phyloP scores from a whole-genome alignment of 768 basidiomycete genomes.

The Boletus sp. region DNA sequence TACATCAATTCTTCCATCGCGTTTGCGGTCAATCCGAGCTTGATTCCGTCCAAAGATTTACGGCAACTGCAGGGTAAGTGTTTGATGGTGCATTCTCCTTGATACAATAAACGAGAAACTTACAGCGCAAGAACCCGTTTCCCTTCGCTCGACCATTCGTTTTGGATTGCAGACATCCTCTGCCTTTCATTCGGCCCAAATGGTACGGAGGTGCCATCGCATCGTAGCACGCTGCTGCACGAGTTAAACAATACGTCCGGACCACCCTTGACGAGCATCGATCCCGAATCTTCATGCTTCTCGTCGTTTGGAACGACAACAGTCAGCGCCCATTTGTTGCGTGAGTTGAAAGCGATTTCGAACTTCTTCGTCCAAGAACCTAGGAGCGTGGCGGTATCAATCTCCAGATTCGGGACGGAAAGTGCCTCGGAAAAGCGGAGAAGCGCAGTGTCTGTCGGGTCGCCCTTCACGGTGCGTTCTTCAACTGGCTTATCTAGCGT shows the following conservation, averaged over 20 bases:
- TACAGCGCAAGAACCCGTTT: constrained; percentile 52
- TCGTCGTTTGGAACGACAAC: constrained; percentile 23
- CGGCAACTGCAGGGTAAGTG: constrained; percentile 22
- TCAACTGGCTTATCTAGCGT: constrained; percentile 24
- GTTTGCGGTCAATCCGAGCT: constrained; percentile 22
- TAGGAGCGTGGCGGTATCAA: constrained; percentile 19
- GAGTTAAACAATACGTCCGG: constrained; percentile 49
- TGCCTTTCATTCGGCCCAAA: constrained; percentile 25
- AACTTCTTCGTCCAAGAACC: constrained; percentile 25
- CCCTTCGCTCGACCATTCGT: constrained; percentile 45
- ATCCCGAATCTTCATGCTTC: constrained; percentile 8
- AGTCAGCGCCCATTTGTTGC: constrained; percentile 56
- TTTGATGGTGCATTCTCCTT: neutral
- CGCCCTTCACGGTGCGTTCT: constrained; percentile 38
- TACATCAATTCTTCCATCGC: constrained; percentile 38
- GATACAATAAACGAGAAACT: neutral
- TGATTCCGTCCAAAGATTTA: constrained; percentile 23
- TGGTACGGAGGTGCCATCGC: constrained; percentile 32
- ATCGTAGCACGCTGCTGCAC: constrained; percentile 34
- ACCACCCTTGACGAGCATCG: constrained; percentile 55
- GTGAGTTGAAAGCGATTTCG: constrained; percentile 46
- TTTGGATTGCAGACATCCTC: constrained; percentile 31
- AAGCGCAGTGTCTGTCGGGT: constrained; percentile 53
- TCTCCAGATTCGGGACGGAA: constrained; percentile 15
- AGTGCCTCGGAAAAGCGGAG: constrained; percentile 43